Conservation (phyloP, 805 yeast species). For the Starmera dryadoides region DNA sequence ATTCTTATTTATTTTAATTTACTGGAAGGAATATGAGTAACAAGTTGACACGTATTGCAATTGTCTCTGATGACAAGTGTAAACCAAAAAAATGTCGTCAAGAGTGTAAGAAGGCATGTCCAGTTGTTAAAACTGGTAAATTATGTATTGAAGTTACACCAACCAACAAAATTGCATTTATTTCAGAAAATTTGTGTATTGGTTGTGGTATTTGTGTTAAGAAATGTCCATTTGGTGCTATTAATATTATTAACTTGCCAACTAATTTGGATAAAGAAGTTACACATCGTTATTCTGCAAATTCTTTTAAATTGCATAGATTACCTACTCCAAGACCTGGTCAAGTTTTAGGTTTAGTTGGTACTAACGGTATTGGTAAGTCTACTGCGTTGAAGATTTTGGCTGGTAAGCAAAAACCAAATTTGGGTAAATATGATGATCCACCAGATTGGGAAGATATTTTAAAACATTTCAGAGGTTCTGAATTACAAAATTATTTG, state of each 20-base stretch:
- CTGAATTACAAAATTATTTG: conserved; percentile 93
- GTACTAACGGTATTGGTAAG: conserved; percentile 99
- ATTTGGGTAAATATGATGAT: conserved; percentile 86
- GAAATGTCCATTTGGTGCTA: conserved; percentile 97
- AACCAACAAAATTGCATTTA: conserved; percentile 84
- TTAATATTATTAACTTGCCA: conserved; percentile 91
- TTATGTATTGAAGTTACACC: conserved; percentile 96
- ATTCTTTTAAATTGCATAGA: conserved; percentile 94
- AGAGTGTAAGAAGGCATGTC: conserved; percentile 95
- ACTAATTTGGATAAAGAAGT: conserved; percentile 89
- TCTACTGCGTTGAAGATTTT: conserved; percentile 94
- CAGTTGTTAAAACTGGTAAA: conserved; percentile 96
- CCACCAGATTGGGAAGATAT: conserved; percentile 99
- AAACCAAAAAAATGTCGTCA: conserved; percentile 98
- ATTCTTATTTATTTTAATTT: no score
- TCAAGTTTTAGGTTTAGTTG: conserved; percentile 95
- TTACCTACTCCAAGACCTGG: conserved; percentile 99
- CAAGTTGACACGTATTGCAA: conserved; percentile 81
- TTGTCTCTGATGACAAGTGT: conserved; percentile 89
- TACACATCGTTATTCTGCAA: conserved; percentile 96
- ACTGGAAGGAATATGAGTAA: conserved; percentile 22
- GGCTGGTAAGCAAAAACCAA: conserved; percentile 97
- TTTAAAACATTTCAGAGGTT: conserved; percentile 87
- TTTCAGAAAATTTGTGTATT: conserved; percentile 89
- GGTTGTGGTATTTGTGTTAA: conserved; percentile 99